Evolutionary conservation across 2,329 filamentous ascomycete genomes (phyloP), one percentile per base, ranked within the genome.

Genomic region (Verticillium nubilum): DNA sequence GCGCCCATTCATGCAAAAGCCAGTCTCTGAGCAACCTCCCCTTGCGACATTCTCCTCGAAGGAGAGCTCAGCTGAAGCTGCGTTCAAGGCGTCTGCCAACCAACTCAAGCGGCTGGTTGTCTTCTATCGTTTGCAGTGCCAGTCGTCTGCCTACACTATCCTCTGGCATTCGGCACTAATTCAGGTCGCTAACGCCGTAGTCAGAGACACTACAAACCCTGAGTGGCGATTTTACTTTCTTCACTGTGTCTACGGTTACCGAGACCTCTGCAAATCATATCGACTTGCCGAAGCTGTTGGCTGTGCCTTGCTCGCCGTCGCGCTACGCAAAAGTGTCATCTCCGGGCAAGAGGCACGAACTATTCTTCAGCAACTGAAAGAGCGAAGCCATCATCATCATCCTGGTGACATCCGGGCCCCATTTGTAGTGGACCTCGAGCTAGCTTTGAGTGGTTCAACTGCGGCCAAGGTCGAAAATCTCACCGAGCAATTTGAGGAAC

Each of bases 131-230:
- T 65, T 66, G 23, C 66, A 67, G 2, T 69, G 74, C 53, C 57
- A 62, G 6, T 69, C 68, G 12, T 74, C 74, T 2, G 65, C 67
- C 1, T 74, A 72, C 58, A 72, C 72, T 2, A 69, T 77, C 9
- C 64, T 77, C 2, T 78, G 74, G 74, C 73, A 77, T 54, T 75
- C 67, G 3, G 74, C 72, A 2, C 63, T 78, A 25, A 69, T 74
- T 2, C 76, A 76, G 33, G 66, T 77, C 0, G 66, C 71, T 4
- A 77, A 77, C 35, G 73, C 71, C 4, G 68, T 76, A 12, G 61
- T 76, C 0, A 64, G 66, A 17, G 64, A 68, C 10, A 67, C 63
- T 1, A 58, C 65, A 3, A 67, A 75, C 13, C 62, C 68, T 0
- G 61, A 72, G 12, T 72, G 69, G 68, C 68, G 67, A 15, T 67